Conservation (phyloP, 345 rosid species). For the Rhodamnia rubescens region DNA sequence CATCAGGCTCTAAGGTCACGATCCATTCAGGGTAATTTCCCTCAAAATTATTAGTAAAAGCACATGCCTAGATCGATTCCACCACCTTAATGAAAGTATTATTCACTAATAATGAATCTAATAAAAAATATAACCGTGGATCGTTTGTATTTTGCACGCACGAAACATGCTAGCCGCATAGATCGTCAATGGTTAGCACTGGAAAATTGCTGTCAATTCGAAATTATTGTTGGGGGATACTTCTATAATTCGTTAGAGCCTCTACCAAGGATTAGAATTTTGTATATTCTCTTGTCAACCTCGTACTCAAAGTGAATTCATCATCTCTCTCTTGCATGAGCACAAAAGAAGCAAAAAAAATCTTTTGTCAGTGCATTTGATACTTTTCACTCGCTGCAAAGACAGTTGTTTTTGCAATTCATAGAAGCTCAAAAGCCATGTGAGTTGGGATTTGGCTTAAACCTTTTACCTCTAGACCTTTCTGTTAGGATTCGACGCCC, state of each 20-base stretch:
- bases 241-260: too few species aligned
- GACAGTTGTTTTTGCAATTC: background rate
- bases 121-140: background rate
- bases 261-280: too few species aligned
- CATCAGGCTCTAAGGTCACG: background rate
- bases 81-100: background rate
- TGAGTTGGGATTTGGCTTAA: background rate
- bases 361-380: background rate
- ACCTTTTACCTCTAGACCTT: conserved; percentile 17
- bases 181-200: background rate
- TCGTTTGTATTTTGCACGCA: background rate
- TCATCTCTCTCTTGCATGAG: background rate
- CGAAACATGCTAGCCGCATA: background rate
- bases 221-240: too few species aligned
- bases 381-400: background rate
- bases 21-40: background rate
- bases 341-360: background rate
- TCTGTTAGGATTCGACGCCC: too few species aligned
- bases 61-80: background rate
- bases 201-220: background rate
- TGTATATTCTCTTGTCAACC: background rate
- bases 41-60: background rate
- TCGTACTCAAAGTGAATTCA: background rate
- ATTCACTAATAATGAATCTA: background rate
- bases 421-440: background rate